Percentiles rank a stretch among this genome's conserved stretches.
These are phyloP conservation scores for Quercus tomentella DNA, from an alignment of 331 rosid genomes.

Conservation along the genomic window DNA sequence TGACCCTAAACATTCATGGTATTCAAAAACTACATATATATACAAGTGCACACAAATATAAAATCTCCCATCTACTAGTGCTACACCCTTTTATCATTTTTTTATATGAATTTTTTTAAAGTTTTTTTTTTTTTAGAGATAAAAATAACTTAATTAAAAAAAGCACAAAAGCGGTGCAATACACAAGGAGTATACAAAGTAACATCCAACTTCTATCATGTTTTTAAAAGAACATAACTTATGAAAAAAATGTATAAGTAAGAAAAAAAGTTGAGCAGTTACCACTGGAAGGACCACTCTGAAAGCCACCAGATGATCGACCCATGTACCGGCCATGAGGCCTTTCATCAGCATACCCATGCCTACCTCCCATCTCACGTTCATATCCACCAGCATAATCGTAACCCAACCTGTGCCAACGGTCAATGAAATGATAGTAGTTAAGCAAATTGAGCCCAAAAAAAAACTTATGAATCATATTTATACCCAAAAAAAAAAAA, in stretches of 20 bases:
- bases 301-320: constrained; percentile 47
- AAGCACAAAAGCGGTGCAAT: too few relatives aligned
- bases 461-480: background rate
- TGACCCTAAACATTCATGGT: background rate
- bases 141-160: too few relatives aligned
- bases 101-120: too few relatives aligned
- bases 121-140: too few relatives aligned
- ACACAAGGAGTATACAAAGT: too few relatives aligned
- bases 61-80: background rate
- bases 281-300: constrained; percentile 35
- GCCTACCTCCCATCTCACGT: constrained; percentile 47
- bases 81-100: too few relatives aligned
- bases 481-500: background rate
- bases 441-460: background rate
- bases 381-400: constrained; percentile 50
- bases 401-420: constrained; percentile 43
- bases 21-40: background rate
- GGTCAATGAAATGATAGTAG: background rate
- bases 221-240: background rate
- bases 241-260: too few relatives aligned
- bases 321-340: constrained; percentile 49
- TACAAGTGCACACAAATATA: background rate
- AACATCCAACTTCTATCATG: too few relatives aligned
- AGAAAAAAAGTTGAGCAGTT: constrained; percentile 3
- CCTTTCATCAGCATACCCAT: constrained; percentile 51